Conservation (phyloP, 108 stramenopile genomes). For the Poteriospumella lacustris region DNA sequence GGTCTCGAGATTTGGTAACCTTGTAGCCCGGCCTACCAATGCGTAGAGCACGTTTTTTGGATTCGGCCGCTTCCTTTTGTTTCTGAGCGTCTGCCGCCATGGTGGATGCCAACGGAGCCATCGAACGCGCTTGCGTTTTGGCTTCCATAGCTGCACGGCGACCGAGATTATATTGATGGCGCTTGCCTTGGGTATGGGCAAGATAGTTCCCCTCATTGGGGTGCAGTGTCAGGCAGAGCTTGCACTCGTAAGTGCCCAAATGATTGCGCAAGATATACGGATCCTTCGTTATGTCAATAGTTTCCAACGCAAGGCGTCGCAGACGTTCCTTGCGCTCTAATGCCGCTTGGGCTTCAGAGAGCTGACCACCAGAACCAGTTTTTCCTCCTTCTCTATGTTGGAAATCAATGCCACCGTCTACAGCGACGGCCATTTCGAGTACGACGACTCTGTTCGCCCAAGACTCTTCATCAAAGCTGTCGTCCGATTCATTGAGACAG, state of each 20-base stretch:
- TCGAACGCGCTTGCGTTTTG: too few species aligned
- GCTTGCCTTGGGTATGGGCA: conserved; percentile 98
- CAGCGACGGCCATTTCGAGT: background rate
- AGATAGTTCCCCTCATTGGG: conserved; percentile 97
- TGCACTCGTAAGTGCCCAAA: conserved; percentile 96
- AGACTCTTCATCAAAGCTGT: too few species aligned
- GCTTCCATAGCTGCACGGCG: conserved; percentile 61
- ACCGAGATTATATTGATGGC: conserved; percentile 91
- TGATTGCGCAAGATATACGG: conserved; percentile 98
- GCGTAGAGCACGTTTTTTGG: conserved; percentile 55
- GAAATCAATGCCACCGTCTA: conserved; percentile 11
- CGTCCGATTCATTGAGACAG: too few species aligned
- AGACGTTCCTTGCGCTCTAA: conserved; percentile 95
- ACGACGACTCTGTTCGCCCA: too few species aligned
- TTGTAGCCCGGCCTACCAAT: conserved; percentile 98
- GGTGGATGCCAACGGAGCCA: too few species aligned
- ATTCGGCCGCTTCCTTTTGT: background rate
- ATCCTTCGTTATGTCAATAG: conserved; percentile 96
- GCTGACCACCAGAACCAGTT: conserved; percentile 93
- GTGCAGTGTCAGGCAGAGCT: conserved; percentile 95
- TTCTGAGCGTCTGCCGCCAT: too few species aligned
- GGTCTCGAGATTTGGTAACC: conserved; percentile 85
- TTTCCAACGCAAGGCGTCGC: conserved; percentile 89
- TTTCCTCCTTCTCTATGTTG: conserved; percentile 47
- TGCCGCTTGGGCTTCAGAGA: conserved; percentile 73